A percentile compares a stretch with the other conserved stretches of the same genome.
Evolutionary conservation across 2,329 filamentous ascomycete species (phyloP).

Genomic region (Zasmidium angulare): DNA sequence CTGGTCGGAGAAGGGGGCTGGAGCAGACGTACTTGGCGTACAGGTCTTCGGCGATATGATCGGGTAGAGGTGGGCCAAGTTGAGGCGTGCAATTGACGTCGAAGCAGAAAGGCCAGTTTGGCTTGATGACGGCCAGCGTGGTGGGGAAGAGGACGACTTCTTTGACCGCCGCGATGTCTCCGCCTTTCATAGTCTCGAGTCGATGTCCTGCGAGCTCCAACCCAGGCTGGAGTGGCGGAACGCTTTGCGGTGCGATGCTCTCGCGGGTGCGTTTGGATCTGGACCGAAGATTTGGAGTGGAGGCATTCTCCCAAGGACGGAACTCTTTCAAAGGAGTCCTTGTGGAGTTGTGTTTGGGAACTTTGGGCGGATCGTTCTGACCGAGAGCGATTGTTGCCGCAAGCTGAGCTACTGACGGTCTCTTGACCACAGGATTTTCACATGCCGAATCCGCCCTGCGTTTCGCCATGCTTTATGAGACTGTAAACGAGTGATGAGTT

Average conservation of each 20-base stretch:
- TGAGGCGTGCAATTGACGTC: slow-evolving; percentile 23
- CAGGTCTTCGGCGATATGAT: slow-evolving; percentile 16
- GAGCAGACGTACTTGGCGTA: slow-evolving; percentile 19
- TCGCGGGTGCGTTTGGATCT: not conserved
- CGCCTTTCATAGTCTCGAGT: slow-evolving; percentile 17
- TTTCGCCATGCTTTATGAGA: not conserved
- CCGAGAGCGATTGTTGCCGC: slow-evolving; percentile 1
- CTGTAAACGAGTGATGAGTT: not conserved
- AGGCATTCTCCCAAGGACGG: slow-evolving; percentile 6
- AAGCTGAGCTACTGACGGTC: slow-evolving; percentile 2
- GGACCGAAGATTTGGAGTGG: slow-evolving; percentile 3
- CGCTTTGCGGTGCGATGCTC: slow-evolving; percentile 3
- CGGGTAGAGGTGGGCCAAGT: slow-evolving; percentile 18
- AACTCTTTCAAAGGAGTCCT: slow-evolving; percentile 1
- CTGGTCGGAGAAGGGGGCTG: slow-evolving; percentile 13
- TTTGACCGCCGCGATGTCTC: slow-evolving; percentile 20
- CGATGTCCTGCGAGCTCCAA: slow-evolving; percentile 14
- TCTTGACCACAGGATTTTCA: slow-evolving; percentile 4
- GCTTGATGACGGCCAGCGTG: slow-evolving; percentile 20
- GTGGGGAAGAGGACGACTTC: slow-evolving; percentile 19
- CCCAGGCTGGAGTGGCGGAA: slow-evolving; percentile 17
- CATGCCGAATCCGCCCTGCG: slow-evolving; percentile 3
- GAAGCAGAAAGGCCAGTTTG: slow-evolving; percentile 23
- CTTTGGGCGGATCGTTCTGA: not conserved
- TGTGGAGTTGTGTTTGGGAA: not conserved